These are phyloP conservation scores for Xylaria sp. DNA, from an alignment of 2,329 filamentous ascomycete species.

Conservation along the genomic window DNA sequence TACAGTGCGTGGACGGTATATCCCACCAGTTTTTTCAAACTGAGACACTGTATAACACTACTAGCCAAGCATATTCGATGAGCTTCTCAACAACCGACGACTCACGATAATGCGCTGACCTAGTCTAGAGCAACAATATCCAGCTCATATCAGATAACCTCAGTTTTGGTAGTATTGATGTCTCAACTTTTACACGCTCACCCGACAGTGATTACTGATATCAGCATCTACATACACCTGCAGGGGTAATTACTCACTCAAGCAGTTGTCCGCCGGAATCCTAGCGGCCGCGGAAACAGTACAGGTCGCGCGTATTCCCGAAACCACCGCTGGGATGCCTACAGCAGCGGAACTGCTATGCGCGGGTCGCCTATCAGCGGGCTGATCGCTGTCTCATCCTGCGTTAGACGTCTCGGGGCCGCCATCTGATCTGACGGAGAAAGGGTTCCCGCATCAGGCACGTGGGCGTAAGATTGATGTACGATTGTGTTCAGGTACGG, in stretches of 20 bases:
- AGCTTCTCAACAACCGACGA: too few species aligned
- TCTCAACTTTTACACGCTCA: too few species aligned
- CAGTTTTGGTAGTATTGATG: too few species aligned
- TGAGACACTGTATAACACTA: too few species aligned
- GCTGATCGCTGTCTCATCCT: background rate
- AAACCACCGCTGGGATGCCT: constrained; percentile 17
- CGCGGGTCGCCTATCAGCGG: background rate
- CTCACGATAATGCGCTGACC: too few species aligned
- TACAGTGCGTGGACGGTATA: background rate
- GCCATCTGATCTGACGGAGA: background rate
- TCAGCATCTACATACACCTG: too few species aligned
- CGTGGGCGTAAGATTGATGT: background rate
- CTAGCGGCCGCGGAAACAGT: background rate
- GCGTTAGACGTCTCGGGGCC: background rate
- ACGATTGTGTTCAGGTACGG: background rate
- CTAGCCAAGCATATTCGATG: too few species aligned
- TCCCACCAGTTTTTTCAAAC: too few species aligned
- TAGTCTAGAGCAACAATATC: too few species aligned
- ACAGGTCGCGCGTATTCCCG: constrained; percentile 8
- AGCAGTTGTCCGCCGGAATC: background rate
- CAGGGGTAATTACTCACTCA: too few species aligned
- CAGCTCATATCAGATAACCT: too few species aligned
- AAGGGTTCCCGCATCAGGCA: constrained; percentile 1
- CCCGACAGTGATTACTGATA: too few species aligned
- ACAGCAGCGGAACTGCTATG: constrained; percentile 4